Conservation (phyloP, 176 grass and related monocot species). For the Thalia dealbata region DNA sequence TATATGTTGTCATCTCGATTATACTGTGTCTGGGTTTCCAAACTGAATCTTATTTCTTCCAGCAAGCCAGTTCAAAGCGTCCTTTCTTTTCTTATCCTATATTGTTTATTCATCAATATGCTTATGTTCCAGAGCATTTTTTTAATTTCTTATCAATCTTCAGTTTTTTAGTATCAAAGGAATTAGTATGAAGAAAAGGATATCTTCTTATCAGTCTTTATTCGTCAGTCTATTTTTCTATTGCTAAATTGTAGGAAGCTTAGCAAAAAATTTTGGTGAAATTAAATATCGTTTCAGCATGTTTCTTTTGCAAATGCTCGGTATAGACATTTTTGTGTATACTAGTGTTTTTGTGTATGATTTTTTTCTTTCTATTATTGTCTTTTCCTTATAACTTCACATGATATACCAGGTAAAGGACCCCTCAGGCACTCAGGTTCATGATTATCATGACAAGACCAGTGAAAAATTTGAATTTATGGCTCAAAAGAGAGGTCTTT, state of each 20-base stretch:
- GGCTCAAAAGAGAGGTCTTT: constrained; percentile 63
- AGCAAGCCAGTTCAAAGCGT: no score
- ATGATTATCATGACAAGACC: constrained; percentile 60
- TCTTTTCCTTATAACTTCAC: background rate
- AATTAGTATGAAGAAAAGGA: no score
- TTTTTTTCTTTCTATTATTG: background rate
- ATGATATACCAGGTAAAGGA: constrained; percentile 54
- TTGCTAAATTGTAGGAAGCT: background rate
- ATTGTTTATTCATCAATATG: no score
- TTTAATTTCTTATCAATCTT: no score
- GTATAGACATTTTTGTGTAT: background rate
- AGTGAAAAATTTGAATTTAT: constrained; percentile 92
- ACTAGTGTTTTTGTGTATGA: background rate
- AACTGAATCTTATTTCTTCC: no score
- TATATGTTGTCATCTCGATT: no score
- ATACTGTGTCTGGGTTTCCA: no score
- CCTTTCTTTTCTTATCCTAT: no score
- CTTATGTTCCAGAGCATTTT: no score
- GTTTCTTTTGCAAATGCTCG: background rate
- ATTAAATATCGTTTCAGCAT: background rate
- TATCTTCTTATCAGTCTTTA: no score
- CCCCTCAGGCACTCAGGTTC: constrained; percentile 50
- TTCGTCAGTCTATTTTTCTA: background rate
- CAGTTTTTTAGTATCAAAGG: no score
- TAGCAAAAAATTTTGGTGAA: background rate